Evolutionary conservation across 495 filamentous ascomycete species (phyloP), one percentile per base, ranked within the genome.

Genomic region (Neurospora sp.): DNA sequence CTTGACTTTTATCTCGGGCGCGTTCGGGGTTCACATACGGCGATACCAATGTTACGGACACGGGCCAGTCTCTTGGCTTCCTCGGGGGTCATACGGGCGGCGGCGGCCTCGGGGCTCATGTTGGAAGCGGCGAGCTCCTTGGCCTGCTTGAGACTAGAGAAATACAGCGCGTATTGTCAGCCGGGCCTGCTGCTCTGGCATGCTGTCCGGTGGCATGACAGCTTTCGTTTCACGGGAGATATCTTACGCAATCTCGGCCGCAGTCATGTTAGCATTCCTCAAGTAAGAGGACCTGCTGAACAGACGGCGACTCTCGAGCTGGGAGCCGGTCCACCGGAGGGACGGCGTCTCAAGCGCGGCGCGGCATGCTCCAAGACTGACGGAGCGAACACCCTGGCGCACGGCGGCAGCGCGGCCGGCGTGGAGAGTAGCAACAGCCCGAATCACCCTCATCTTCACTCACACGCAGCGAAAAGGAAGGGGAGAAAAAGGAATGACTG

Each of bases 11-110:
- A 42, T 39, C 27, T 35, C 35, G 8, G 18, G 2, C 39, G 38
- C 23, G 37, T 48, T 44, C 3, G 39, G 11, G 35, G 41, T 37
- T 71, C 48, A 83, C 88, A 73, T 89, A 96, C 93, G 79, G 96
- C 96, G 86, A 99, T 99, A 81, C 96, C 96, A 83, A 99, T 98
- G 80, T 99, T 99, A 73, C 96, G 88, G 71, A 98, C 91, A 82
- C 85, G 89, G 59, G 90, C 87, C 72, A 99, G 79, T 73, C 96
- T 88, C 74, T 88, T 87, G 44, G 88, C 88, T 82, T 99, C 96
- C 31, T 88, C 83, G 14, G 93, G 90, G 87, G 85, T 78, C 94
- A 91, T 79, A 90, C 96, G 83, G 37, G 79, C 81, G 18, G 81
- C 79, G 20, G 83, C 84, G 8, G 79, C 81, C 72, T 87, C 85